Base-by-base conservation (phyloP, 768 basidiomycete genomes). In the Leccinellum albellum region DNA sequence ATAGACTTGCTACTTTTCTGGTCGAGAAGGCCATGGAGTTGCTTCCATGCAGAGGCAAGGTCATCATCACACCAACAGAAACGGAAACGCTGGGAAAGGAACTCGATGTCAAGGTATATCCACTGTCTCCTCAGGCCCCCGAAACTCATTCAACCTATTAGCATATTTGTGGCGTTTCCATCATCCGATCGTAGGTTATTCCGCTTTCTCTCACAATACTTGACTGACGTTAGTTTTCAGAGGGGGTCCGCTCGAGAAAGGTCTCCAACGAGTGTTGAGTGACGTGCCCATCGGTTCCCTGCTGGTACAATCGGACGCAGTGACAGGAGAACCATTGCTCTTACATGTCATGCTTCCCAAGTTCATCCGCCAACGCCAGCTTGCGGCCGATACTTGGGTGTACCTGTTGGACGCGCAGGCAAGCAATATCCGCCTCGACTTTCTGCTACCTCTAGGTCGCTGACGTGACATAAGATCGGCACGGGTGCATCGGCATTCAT, bases 401-500 rank as follows among this genome's bases (percentile, higher is more conserved):
- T 89, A 97, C 69, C 72, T 99, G 12, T 79, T 98, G 42, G 96
- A 98, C 67, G 88, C 91, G 17, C 94, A 96, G 78, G 91, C 85
- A 66, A 49, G 48, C 26, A 17, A 66, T 47, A 23, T 35, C 1
- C 33, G 0, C 35, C 28, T 15, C 35, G 10, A 15, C 8, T 51
- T 35, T 53, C 8, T 15, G 6, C 6, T 24, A 6, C 42, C 48
- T 13, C 4, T 9, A 12, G 12, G 17, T 53, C 47, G 37, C 40
- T 42, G 40, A 48, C 45, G 17, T 45, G 50, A n/a, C 51, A 56
- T 42, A 51, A 96, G 87, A 93, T 98, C 69, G 94, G 92, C 6
- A 98, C 96, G 0, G 96, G 88, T 5, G 94, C 95, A 0, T 85
- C 91, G 4, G 87, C 88, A 20, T 90, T 98, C 71, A 98, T 98